Base-by-base conservation (phyloP, 129 eudicot genomes). In the Flaveria sonorensis region DNA sequence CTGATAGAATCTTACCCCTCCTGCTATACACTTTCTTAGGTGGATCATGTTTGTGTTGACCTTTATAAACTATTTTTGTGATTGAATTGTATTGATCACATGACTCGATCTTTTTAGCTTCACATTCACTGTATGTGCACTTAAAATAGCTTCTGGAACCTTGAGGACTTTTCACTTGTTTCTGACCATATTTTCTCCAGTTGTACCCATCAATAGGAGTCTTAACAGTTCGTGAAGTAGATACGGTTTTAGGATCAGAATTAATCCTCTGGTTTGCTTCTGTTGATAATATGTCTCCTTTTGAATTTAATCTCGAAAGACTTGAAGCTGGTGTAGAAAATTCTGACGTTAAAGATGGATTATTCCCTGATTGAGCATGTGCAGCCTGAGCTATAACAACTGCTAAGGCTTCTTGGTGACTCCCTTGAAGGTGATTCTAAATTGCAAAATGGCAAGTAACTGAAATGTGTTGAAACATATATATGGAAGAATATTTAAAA, bases 141-240 rank as follows among this genome's bases (percentile, higher is more conserved):
- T 87, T 79, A 74, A 85, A 93, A 74, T 93, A 93, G 88, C 98
- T 93, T 72, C 98, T 81, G 59, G 92, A 90, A 72, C 98, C 96
- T 80, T 84, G 85, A 40, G 98, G 96, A 81, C 86, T 87, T 81
- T 90, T 93, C 56, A 93, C 96, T 80, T 93, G 96, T 83, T 93
- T 93, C 76, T 93, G 96, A 68, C 98, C 98, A 59, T 93, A 93
- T 83, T 93, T 93, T 63, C 98, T 86, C 98, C 98, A 93, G 73
- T 89, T 90, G 84, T 81, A 93, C 45, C 96, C 98, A 72, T 93
- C 98, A 56, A 79, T 46, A 10, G 84, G 84, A 28, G 87, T 87
- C 24, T 82, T 84, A 3, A 77, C 87, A 70, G 82, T 67, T 59
- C 79, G 85, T 48, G 73, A 78, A 68, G 75, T 48, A 50, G 86